Evolutionary conservation across 768 basidiomycete species (phyloP).

Genomic region (Leccinum subtestaceum): DNA sequence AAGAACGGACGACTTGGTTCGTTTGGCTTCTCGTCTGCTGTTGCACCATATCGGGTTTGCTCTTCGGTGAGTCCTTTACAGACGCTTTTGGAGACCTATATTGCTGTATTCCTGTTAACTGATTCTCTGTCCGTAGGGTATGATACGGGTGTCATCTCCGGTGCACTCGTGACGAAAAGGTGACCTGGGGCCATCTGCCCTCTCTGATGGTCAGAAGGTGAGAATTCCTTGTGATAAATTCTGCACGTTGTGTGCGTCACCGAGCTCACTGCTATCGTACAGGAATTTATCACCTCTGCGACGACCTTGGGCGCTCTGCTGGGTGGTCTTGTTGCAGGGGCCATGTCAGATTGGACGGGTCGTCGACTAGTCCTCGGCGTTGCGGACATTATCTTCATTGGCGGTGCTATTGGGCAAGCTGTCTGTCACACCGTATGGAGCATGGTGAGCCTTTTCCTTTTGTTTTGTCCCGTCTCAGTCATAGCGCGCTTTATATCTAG

Average conservation of each 20-base stretch:
- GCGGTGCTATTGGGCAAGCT: slow-evolving; percentile 70
- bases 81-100: neutral
- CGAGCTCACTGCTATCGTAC: neutral
- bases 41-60: slow-evolving; percentile 71
- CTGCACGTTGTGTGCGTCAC: no score
- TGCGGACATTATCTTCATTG: slow-evolving; percentile 72
- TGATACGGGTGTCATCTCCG: slow-evolving; percentile 79
- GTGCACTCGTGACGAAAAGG: slow-evolving; percentile 71
- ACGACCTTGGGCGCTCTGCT: slow-evolving; percentile 77
- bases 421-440: slow-evolving; percentile 66
- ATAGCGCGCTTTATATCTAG: slow-evolving; percentile 29
- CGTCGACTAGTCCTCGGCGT: slow-evolving; percentile 61
- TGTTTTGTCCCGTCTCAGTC: neutral
- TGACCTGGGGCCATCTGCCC: slow-evolving; percentile 55
- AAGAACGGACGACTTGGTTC: slow-evolving; percentile 67
- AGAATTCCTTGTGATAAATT: neutral
- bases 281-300: slow-evolving; percentile 80
- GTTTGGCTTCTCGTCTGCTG: slow-evolving; percentile 75
- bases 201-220: slow-evolving; percentile 67
- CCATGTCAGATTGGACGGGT: slow-evolving; percentile 62
- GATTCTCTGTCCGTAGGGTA: slow-evolving; percentile 47
- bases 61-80: slow-evolving; percentile 55
- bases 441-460: slow-evolving; percentile 46
- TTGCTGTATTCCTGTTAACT: neutral
- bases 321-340: slow-evolving; percentile 59